Evolutionary conservation across 805 yeast genomes (phyloP).

Genomic region (Suhomyces prunicola): DNA sequence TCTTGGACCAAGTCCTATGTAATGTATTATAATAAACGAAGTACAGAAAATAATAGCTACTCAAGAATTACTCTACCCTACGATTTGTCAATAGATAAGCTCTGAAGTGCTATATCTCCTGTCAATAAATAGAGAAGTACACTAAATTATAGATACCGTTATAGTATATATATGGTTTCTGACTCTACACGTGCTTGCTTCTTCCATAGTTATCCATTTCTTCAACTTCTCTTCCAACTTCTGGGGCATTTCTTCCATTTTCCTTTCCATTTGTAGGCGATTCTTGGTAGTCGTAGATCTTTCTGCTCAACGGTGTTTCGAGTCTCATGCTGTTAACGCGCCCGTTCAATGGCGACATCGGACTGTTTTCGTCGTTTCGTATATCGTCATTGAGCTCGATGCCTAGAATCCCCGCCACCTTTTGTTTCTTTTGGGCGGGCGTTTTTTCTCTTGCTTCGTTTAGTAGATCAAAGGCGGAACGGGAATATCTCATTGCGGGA

Average conservation of each 20-base stretch:
- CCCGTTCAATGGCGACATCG: constrained; percentile 20
- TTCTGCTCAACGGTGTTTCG: constrained; percentile 10
- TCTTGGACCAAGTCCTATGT: constrained; percentile 71
- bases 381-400: constrained; percentile 15
- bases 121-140: no score
- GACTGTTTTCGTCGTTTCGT: not conserved
- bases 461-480: constrained; percentile 18
- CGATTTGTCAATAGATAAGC: no score
- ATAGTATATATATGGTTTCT: not conserved
- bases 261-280: constrained; percentile 6
- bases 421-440: constrained; percentile 12
- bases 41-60: no score
- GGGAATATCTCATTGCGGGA: constrained; percentile 11
- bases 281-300: not conserved
- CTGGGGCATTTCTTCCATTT: constrained; percentile 7
- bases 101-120: no score
- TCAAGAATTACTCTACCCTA: no score
- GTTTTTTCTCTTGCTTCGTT: not conserved
- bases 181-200: not conserved
- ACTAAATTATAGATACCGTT: no score
- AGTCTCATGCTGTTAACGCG: constrained; percentile 17
- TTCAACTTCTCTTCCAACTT: not conserved
- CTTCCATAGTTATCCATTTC: not conserved
- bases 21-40: constrained; percentile 1
- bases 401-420: constrained; percentile 21